Base-by-base conservation (phyloP, 1,139 yeast species). In the Sugiyamaella novakii region DNA sequence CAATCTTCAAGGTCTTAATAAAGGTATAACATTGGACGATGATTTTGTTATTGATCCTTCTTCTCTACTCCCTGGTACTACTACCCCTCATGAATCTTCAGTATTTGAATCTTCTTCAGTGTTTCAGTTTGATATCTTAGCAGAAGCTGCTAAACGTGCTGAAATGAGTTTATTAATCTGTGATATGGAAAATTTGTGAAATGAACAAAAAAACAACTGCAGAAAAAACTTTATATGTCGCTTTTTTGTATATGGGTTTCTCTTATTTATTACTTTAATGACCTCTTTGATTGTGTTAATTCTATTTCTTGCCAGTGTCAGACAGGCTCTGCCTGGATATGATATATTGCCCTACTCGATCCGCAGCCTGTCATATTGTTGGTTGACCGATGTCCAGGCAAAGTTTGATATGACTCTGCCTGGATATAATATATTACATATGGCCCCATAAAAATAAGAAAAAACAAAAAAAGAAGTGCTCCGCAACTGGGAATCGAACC, bases 101-200 rank as follows among this genome's bases (percentile, higher is more conserved):
- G n/a, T 21, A 12, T 6, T 18, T 11, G 17, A 25, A 10, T 17
- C 40, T n/a, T 29, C 35, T 18, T 24, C 38, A 7, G 24, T 43
- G 18, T 28, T 37, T 24, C 49, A 46, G 31, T 56, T 60, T 21
- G 65, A 62, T 50, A 59, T 63, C 18, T 53, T 63, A 14, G 59
- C 62, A 18, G 67, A 63, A 37, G 67, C 67, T 3, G 67, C 67
- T n/a, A 57, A 59, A 33, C 47, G 67, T 15, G 67, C 67, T 1
- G 65, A 63, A 46, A 59, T 63, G 58, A 61, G 62, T 29, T 50
- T 58, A 18, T 49, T 63, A 27, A 54, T 56, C n/a, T 38, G 54
- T 14, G 64, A 62, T 42, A 44, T 63, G 15, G 54, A 56, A 33
- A 56, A 52, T 15, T 35, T 51, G 22, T 51, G n/a, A n/a, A n/a